Conservation (phyloP, 306 rosid species). For the Rubus idaeus region DNA sequence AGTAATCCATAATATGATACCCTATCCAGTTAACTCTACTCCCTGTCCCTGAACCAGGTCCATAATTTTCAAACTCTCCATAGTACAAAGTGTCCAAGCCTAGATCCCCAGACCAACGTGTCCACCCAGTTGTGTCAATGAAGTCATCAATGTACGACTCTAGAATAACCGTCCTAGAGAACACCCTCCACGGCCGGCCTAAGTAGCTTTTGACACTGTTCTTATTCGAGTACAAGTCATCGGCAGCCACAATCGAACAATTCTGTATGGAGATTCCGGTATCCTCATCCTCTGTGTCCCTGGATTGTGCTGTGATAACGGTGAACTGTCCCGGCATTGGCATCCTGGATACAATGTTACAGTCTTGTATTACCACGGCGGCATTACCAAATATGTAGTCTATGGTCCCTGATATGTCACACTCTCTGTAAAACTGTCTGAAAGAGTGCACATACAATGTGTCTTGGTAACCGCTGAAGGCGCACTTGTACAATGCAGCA, state of each 20-base stretch:
- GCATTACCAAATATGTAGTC: slow-evolving; percentile 84
- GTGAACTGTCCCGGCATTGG: slow-evolving; percentile 63
- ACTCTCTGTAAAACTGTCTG: slow-evolving; percentile 81
- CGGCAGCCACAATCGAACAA: slow-evolving; percentile 55
- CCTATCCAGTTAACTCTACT: slow-evolving; percentile 61
- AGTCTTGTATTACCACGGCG: slow-evolving; percentile 63
- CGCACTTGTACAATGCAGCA: slow-evolving; percentile 56
- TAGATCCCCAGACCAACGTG: slow-evolving; percentile 39
- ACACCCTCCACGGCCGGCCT: slow-evolving; percentile 72
- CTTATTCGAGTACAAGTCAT: slow-evolving; percentile 39
- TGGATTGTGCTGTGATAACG: slow-evolving; percentile 67
- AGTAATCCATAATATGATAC: slow-evolving; percentile 53
- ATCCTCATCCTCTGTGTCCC: slow-evolving; percentile 55
- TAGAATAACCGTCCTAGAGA: slow-evolving; percentile 53
- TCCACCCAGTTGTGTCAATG: slow-evolving; percentile 68
- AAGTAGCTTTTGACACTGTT: slow-evolving; percentile 55
- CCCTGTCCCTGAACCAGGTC: slow-evolving; percentile 62
- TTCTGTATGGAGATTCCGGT: slow-evolving; percentile 82
- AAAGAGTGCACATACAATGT: slow-evolving; percentile 70
- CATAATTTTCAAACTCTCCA: slow-evolving; percentile 68
- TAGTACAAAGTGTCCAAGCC: slow-evolving; percentile 58
- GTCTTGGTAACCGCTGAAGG: slow-evolving; percentile 68
- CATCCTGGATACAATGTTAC: slow-evolving; percentile 49
- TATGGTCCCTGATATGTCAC: slow-evolving; percentile 70
- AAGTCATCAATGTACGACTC: slow-evolving; percentile 62